Evolutionary conservation across 2,329 filamentous ascomycete genomes (phyloP).

Genomic region (Stromatinia cepivora): DNA sequence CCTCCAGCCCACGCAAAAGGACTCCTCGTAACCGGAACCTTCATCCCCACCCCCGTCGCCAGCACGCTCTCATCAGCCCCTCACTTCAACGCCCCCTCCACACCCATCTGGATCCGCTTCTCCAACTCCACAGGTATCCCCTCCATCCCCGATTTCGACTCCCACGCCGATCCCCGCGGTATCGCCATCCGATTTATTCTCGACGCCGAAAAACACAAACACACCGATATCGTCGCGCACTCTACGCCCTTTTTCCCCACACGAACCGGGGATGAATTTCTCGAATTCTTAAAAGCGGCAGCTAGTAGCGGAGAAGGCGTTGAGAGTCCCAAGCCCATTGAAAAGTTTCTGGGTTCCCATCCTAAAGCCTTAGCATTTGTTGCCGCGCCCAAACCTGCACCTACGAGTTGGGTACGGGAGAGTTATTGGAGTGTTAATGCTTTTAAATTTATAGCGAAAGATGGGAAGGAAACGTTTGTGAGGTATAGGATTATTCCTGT

Average conservation of each 20-base stretch:
- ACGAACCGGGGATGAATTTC: constrained; percentile 53
- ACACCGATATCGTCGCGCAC: constrained; percentile 59
- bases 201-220: constrained; percentile 43
- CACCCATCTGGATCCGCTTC: constrained; percentile 50
- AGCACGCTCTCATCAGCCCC: constrained; percentile 48
- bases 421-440: constrained; percentile 52
- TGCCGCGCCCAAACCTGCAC: constrained; percentile 50
- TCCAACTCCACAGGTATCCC: constrained; percentile 54
- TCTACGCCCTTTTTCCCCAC: constrained; percentile 54
- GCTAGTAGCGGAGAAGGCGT: constrained; percentile 33
- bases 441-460: constrained; percentile 47
- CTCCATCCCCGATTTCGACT: constrained; percentile 50
- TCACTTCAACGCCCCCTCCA: constrained; percentile 49
- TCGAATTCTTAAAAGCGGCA: constrained; percentile 50
- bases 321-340: constrained; percentile 35
- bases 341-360: constrained; percentile 47
- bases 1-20: constrained; percentile 53
- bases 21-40: constrained; percentile 52
- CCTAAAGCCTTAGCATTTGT: constrained; percentile 52
- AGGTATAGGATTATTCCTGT: constrained; percentile 53
- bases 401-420: constrained; percentile 51
- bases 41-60: constrained; percentile 50
- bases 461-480: constrained; percentile 48
- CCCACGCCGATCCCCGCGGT: constrained; percentile 50
- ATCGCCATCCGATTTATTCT: constrained; percentile 52